Evolutionary conservation across 306 rosid genomes (phyloP).

Genomic region (Pterocarpus santalinus): DNA sequence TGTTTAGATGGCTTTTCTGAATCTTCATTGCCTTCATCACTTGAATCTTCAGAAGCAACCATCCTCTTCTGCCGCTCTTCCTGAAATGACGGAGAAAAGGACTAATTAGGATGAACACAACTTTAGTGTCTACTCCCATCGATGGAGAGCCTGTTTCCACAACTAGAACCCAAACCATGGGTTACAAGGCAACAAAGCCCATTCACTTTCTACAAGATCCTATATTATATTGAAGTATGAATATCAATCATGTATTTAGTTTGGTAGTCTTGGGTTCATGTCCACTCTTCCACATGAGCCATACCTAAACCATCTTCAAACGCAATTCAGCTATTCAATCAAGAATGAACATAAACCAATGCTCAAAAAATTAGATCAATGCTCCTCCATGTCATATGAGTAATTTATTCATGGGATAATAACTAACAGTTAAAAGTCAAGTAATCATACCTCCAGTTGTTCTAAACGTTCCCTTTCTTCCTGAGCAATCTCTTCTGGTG

Average conservation of each 20-base stretch:
- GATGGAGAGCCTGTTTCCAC: constrained; percentile 12
- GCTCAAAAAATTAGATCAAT: constrained; percentile 7
- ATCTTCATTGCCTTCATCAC: constrained; percentile 79
- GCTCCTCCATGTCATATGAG: constrained; percentile 19
- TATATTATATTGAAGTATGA: constrained; percentile 10
- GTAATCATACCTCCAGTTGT: constrained; percentile 73
- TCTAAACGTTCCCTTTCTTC: constrained; percentile 89
- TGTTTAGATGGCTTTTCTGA: constrained; percentile 59
- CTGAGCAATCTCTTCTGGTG: constrained; percentile 92
- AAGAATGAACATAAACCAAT: neutral
- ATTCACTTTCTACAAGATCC: constrained; percentile 23
- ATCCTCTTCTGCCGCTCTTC: constrained; percentile 90
- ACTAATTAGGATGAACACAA: constrained; percentile 2
- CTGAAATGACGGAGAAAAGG: constrained; percentile 54
- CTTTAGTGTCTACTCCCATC: neutral
- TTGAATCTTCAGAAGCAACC: constrained; percentile 71
- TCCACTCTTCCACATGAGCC: neutral
- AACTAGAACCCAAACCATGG: constrained; percentile 23
- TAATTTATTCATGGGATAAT: constrained; percentile 10
- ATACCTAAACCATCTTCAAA: constrained; percentile 32
- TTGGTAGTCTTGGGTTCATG: constrained; percentile 5
- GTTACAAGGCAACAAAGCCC: constrained; percentile 25
- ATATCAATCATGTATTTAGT: constrained; percentile 15
- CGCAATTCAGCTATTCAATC: constrained; percentile 13
- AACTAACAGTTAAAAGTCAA: constrained; percentile 26